These are phyloP conservation scores for Pugionium dolabratum DNA, from an alignment of 345 rosid species.

Conservation along the genomic window DNA sequence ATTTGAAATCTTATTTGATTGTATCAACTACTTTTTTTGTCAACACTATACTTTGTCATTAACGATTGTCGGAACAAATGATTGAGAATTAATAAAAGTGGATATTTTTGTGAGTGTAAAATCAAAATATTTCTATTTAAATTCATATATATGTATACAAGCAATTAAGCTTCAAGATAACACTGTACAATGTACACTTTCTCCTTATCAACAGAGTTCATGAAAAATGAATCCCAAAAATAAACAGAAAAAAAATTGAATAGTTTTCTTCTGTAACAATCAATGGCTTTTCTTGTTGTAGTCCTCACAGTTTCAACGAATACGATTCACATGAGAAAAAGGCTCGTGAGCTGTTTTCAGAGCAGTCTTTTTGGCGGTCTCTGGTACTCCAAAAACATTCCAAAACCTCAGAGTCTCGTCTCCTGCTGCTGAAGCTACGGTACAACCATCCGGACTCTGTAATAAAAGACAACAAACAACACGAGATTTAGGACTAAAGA, in stretches of 20 bases:
- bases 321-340: constrained; percentile 55
- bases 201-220: constrained; percentile 5
- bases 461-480: constrained; percentile 10
- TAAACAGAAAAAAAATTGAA: not conserved
- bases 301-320: constrained; percentile 46
- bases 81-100: not conserved
- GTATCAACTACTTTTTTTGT: too few relatives aligned
- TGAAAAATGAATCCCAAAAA: constrained; percentile 13
- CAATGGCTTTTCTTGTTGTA: not conserved
- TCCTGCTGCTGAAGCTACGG: constrained; percentile 78
- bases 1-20: too few relatives aligned
- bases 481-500: constrained; percentile 13
- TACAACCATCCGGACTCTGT: constrained; percentile 74
- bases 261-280: not conserved
- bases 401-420: constrained; percentile 71
- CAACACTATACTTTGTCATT: too few relatives aligned
- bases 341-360: constrained; percentile 55
- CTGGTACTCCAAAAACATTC: constrained; percentile 71
- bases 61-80: too few relatives aligned
- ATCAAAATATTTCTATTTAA: not conserved
- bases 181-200: not conserved
- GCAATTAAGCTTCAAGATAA: not conserved
- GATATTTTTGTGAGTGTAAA: not conserved
- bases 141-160: not conserved
- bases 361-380: constrained; percentile 41